Evolutionary conservation across 1,284 basidiomycete species (phyloP), one percentile per base, ranked within the genome.

Genomic region (Ceratorhiza oryzae-sativae): DNA sequence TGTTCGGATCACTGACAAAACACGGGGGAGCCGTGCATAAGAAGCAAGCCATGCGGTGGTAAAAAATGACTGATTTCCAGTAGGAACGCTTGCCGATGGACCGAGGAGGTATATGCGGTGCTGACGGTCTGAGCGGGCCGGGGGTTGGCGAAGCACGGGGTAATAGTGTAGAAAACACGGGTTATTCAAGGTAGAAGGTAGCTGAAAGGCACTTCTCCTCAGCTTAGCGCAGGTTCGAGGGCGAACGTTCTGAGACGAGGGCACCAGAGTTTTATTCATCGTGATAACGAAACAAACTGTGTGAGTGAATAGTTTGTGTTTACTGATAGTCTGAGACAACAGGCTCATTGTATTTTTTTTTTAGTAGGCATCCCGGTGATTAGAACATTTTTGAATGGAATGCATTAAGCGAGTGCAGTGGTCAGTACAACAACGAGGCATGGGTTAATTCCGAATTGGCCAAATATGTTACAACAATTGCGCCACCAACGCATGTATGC

Each of bases 21-120:
- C 30, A 25, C 56, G 56, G 39, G 30, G 20, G 13, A 59, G 30
- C 49, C n/a, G 34, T 41, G 56, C 13, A 20, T 25, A 1, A n/a
- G 10, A 23, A 41, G 56, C 23, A 23, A 1, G 56, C 34, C 36
- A 59, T 41, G 36, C 36, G 36, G 34, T 25, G 18, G 56, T 34
- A 34, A 59, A 3, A n/a, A 23, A 1, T 41, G 1, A 23, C 34
- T 8, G 12, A 9, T 23, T 15, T 39, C 56, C 56, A 59, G 39
- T 59, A 34, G 56, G 39, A 41, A 41, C n/a, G 10, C 56, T 59
- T 59, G 39, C 36, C 56, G 56, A 20, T 25, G 56, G 42, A 12
- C 23, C 23, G 1, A 25, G 18, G 27, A 51, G 5, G 25, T 12
- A 30, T 18, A 51, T 27, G 23, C 30, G 8, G 23, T 9, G 25